These are phyloP conservation scores for Phytophthora pistaciae DNA, from an alignment of 352 stramenopile species.

Conservation along the genomic window DNA sequence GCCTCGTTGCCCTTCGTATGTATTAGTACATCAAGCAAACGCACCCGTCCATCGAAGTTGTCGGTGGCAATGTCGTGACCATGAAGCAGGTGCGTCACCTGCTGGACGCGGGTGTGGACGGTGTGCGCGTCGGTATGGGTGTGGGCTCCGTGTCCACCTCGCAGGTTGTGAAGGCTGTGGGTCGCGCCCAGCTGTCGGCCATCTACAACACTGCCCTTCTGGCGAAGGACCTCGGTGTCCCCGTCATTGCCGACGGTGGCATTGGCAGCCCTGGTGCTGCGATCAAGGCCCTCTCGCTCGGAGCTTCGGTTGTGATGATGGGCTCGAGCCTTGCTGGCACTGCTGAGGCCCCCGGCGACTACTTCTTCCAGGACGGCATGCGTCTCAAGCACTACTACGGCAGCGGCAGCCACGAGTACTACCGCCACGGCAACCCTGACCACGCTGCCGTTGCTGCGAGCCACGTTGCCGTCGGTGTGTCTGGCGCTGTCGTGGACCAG, in stretches of 20 bases:
- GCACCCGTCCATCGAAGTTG: slow-evolving; percentile 94
- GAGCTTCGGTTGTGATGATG: slow-evolving; percentile 99
- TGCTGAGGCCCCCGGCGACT: slow-evolving; percentile 98
- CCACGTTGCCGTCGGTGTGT: slow-evolving; percentile 98
- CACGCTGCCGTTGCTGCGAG: slow-evolving; percentile 83
- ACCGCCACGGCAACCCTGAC: slow-evolving; percentile 57
- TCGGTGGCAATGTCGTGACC: slow-evolving; percentile 99
- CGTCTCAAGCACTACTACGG: slow-evolving; percentile 99
- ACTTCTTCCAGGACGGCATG: slow-evolving; percentile 99
- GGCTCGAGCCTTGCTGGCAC: slow-evolving; percentile 98
- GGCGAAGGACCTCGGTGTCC: slow-evolving; percentile 95
- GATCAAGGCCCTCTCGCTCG: slow-evolving; percentile 97
- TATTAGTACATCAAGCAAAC: slow-evolving; percentile 91
- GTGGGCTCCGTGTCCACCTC: slow-evolving; percentile 99
- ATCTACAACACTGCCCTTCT: slow-evolving; percentile 98
- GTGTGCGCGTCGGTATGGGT: slow-evolving; percentile 98
- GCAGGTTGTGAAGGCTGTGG: slow-evolving; percentile 98
- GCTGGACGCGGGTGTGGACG: slow-evolving; percentile 98
- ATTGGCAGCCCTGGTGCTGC: slow-evolving; percentile 97
- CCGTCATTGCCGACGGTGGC: slow-evolving; percentile 98
- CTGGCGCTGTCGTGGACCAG: slow-evolving; percentile 98
- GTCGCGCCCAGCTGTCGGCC: slow-evolving; percentile 96
- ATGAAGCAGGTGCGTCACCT: slow-evolving; percentile 95
- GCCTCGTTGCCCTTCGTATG: background rate
- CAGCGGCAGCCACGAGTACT: slow-evolving; percentile 97